These are phyloP conservation scores for Xylariaceae sp. DNA, from an alignment of 2,329 filamentous ascomycete genomes.

Conservation along the genomic window DNA sequence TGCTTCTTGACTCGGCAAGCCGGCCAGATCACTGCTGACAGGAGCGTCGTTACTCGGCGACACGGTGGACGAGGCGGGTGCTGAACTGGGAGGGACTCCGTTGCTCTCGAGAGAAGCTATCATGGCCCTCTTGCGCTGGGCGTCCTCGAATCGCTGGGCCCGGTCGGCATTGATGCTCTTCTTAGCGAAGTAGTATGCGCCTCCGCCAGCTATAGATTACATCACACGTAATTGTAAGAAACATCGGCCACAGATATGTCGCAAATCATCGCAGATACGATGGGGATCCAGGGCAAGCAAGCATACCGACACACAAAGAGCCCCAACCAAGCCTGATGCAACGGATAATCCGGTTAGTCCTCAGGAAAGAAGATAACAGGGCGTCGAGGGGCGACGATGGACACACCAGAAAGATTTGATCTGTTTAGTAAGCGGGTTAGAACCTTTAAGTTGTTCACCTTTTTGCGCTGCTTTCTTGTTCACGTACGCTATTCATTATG, in stretches of 20 bases:
- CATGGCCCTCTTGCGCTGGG: constrained; percentile 58
- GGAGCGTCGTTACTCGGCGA: constrained; percentile 35
- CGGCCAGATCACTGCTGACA: constrained; percentile 54
- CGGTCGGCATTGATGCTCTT: constrained; percentile 89
- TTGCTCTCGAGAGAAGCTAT: constrained; percentile 52
- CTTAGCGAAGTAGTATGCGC: constrained; percentile 96
- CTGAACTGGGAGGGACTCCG: constrained; percentile 37
- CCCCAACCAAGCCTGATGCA: constrained; percentile 79
- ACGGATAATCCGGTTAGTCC: constrained; percentile 8
- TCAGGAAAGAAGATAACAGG: neutral
- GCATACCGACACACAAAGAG: constrained; percentile 74
- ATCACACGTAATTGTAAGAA: constrained; percentile 1
- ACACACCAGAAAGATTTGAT: constrained; percentile 63
- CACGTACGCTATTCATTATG: constrained; percentile 24
- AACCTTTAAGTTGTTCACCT: no score
- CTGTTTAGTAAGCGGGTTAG: constrained; percentile 36
- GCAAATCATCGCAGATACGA: neutral
- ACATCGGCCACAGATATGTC: neutral
- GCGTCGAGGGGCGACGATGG: constrained; percentile 2
- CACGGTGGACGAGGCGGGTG: constrained; percentile 25
- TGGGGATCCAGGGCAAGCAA: no score
- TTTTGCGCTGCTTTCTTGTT: neutral
- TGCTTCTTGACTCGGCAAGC: constrained; percentile 67
- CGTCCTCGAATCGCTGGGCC: constrained; percentile 63
- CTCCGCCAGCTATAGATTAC: constrained; percentile 65